Base-by-base conservation (phyloP, 2,329 filamentous ascomycete genomes). In the Thelonectria rubi region DNA sequence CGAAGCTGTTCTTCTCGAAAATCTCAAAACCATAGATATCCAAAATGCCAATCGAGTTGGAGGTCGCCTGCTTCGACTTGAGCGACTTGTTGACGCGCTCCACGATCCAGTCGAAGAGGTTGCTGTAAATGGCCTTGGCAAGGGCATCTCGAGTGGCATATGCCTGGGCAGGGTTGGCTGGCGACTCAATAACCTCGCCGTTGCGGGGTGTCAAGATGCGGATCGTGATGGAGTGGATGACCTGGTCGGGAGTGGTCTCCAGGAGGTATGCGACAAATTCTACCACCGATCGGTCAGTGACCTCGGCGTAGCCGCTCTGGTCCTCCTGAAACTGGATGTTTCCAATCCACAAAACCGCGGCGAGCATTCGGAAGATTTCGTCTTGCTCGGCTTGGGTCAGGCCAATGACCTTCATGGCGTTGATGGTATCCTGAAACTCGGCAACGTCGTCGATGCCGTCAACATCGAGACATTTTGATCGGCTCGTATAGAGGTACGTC, bases 11-110 rank as follows among this genome's bases (percentile, higher is more conserved):
- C 81, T 94, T 95, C 76, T 99, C 95, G 69, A 99, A 99, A 69
- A 99, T 99, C 76, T 99, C 95, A 73, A 99, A 99, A 2, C 95
- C 95, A 76, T 99, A 99, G 69, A 99, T 99, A 84, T 99, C 95
- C 68, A 99, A 84, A 74, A 99, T 98, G 74, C 95, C 95, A 69
- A 99, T 95, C 3, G 92, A 92, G 76, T 97, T 95, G 43, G 87
- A 81, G 3, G 94, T 86, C 0, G 87, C 80, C 50, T 92, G 91
- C 65, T 89, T 87, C 18, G 94, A 91, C 76, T 92, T 89, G 62
- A 98, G 80, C 5, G 94, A 97, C 67, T 89, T 86, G 78, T 98
- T 98, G 69, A 98, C 89, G 68, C 95, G 90, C 71, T 91, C 87
- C 18, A 98, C 94, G 67, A 99, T 98, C 95, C 95, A 99, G 78